Percentiles rank a stretch among this genome's conserved stretches.
Evolutionary conservation across 179 eudicot genomes (phyloP).

Genomic region (Heliamphora pulchella): DNA sequence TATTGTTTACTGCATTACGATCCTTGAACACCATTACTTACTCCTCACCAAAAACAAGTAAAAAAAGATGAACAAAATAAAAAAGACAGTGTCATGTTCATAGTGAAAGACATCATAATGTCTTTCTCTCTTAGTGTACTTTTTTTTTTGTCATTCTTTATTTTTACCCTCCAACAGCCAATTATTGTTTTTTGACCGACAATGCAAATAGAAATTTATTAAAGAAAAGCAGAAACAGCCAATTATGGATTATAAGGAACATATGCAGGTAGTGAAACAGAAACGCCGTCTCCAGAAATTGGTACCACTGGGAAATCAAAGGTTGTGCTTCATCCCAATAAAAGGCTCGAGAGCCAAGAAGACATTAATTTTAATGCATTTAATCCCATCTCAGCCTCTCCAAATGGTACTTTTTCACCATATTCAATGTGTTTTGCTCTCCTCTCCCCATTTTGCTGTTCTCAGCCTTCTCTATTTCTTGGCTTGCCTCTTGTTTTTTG

Average conservation of each 20-base stretch:
- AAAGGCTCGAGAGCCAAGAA: conserved; percentile 31
- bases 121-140: too few species aligned
- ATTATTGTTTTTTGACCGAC: too few species aligned
- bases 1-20: too few species aligned
- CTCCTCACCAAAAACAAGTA: too few species aligned
- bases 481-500: neutral
- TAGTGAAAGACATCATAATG: too few species aligned
- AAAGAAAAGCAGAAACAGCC: too few species aligned
- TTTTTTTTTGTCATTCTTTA: too few species aligned
- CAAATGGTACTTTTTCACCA: conserved; percentile 31
- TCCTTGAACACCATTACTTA: too few species aligned
- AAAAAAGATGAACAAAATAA: too few species aligned
- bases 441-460: neutral
- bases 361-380: conserved; percentile 22
- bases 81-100: too few species aligned
- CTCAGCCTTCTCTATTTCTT: neutral
- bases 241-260: neutral
- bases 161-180: too few species aligned
- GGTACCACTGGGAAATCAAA: conserved; percentile 20
- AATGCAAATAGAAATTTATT: too few species aligned
- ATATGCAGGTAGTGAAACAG: conserved; percentile 28
- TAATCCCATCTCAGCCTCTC: conserved; percentile 36
- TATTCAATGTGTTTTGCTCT: neutral
- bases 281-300: conserved; percentile 32
- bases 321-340: conserved; percentile 22